phyloP scores from a whole-genome alignment of 305 asterid genomes.

The Fraxinus sp. region DNA sequence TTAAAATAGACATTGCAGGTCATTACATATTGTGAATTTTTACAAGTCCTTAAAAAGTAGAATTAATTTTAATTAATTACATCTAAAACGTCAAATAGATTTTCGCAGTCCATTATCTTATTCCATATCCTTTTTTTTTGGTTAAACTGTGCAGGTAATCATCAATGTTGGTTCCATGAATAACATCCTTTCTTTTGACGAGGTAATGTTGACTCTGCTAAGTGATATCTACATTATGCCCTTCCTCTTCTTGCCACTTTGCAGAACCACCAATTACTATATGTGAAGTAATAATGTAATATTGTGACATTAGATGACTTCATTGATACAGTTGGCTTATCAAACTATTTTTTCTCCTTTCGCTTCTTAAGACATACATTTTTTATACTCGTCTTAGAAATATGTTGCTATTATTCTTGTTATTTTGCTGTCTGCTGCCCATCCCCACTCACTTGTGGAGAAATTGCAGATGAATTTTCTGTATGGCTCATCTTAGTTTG shows the following conservation, averaged over 20 bases:
- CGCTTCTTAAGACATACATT: slow-evolving; percentile 14
- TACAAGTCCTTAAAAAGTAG: background rate
- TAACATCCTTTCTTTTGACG: slow-evolving; percentile 74
- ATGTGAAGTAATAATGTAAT: background rate
- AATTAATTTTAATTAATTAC: background rate
- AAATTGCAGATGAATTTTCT: background rate
- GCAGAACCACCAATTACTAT: slow-evolving; percentile 5
- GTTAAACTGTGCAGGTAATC: slow-evolving; percentile 64
- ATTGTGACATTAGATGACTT: slow-evolving; percentile 8
- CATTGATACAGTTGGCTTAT: background rate
- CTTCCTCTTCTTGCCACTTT: slow-evolving; percentile 19
- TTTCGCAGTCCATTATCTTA: slow-evolving; percentile 24
- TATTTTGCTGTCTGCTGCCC: background rate
- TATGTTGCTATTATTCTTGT: background rate
- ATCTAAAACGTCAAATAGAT: background rate
- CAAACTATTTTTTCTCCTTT: slow-evolving; percentile 7
- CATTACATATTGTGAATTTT: background rate
- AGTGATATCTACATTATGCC: slow-evolving; percentile 1
- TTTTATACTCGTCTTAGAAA: background rate
- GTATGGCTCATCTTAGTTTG: background rate
- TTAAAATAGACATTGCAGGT: background rate
- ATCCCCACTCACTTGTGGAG: background rate
- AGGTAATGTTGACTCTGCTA: slow-evolving; percentile 47
- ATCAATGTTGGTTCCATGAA: slow-evolving; percentile 74
- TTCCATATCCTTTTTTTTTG: background rate